These are phyloP conservation scores for Cladosporium austrohemisphaericum DNA, from an alignment of 2,329 filamentous ascomycete species.

Conservation along the genomic window DNA sequence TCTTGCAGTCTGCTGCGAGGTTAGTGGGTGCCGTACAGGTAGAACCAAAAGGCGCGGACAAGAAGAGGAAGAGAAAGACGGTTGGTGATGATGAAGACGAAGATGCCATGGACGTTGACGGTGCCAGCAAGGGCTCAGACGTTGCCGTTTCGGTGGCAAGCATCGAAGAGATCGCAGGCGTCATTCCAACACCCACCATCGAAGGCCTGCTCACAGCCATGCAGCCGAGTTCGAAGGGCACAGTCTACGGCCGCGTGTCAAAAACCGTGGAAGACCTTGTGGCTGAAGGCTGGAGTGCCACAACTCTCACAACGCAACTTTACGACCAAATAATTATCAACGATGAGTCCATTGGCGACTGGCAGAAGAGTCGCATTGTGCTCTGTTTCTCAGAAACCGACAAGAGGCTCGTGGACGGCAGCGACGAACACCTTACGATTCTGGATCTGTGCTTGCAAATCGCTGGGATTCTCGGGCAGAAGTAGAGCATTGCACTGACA, in stretches of 20 bases:
- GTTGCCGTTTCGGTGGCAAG: conserved; percentile 67
- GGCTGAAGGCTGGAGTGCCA: conserved; percentile 94
- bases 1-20: conserved; percentile 87
- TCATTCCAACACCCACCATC: conserved; percentile 76
- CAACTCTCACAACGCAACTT: conserved; percentile 78
- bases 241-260: conserved; percentile 69
- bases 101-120: conserved; percentile 51
- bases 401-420: conserved; percentile 88
- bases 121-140: conserved; percentile 19
- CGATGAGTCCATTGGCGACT: conserved; percentile 77
- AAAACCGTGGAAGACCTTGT: conserved; percentile 84
- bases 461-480: conserved; percentile 22
- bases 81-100: conserved; percentile 60
- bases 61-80: conserved; percentile 42
- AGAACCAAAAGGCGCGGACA: conserved; percentile 27
- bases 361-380: conserved; percentile 87
- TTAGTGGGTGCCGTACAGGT: conserved; percentile 64
- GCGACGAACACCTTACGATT: conserved; percentile 90
- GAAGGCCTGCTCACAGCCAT: conserved; percentile 69
- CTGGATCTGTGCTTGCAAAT: conserved; percentile 80
- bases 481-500: no score
- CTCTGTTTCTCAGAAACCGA: conserved; percentile 89
- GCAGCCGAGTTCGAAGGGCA: conserved; percentile 62
- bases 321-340: conserved; percentile 73
- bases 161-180: conserved; percentile 92